Base-by-base conservation (phyloP, 257 asterid genomes). In the Nicotiana benthamiana region DNA sequence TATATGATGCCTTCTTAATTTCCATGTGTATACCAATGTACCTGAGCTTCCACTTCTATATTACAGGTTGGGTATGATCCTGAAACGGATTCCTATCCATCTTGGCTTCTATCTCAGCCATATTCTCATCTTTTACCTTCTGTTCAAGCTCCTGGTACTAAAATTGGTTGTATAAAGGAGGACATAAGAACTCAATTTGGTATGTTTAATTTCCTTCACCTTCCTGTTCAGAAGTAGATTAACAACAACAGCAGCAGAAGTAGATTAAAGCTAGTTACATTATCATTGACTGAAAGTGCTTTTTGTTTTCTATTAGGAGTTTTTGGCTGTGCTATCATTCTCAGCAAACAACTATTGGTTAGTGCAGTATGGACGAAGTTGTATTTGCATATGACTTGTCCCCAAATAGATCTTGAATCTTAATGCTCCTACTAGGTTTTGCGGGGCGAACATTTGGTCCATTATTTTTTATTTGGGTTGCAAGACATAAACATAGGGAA, bases 1-100 rank as follows among this genome's bases (percentile, higher is more conserved):
- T 53, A 32, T 40, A 40, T 40, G 48, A 17, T 11, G 78, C 15
- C 56, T 20, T 34, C 17, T 40, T 40, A 40, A 40, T 40, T 48
- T 51, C 0, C 17, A 20, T 34, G 59, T 78, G 57, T 60, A 16
- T 24, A 46, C 34, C 8, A 48, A 20, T 22, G 36, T 74, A 11
- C 57, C 22, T 51, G 65, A 30, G 52, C 36, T 43, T 70, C 16
- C 20, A 5, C 18, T 27, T 36, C 60, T 77, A 83, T 68, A 11
- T 81, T 82, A 59, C 89, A 94, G 98, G 92, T 91, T 78, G 98
- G 98, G 18, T 94, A 93, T 86, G 97, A 94, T 89, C 97, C 97
- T 56, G 97, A 93, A 89, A 82, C 62, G 18, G 97, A 94, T 80
- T 88, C 90, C 28, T 93, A 94, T 77, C 97, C 98, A 56, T 76